A percentile compares a stretch with the other conserved stretches of the same genome.
phyloP scores from a whole-genome alignment of 73 alveolate species.

The Tetrahymena borealis region DNA sequence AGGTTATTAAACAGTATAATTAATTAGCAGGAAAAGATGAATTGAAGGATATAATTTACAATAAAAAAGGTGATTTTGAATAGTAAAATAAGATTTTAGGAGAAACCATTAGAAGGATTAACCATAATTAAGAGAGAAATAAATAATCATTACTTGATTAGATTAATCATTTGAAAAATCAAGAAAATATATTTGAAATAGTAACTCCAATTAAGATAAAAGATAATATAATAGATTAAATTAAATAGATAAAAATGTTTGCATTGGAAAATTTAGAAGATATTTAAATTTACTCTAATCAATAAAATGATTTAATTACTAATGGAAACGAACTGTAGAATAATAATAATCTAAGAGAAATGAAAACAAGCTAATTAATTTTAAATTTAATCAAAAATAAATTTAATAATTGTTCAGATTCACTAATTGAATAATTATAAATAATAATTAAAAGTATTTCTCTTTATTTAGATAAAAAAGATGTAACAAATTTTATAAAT shows the following conservation, averaged over 20 bases:
- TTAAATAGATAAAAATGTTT: not conserved
- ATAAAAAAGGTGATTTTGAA: not conserved
- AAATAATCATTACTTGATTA: not conserved
- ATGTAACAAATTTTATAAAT: too few species aligned
- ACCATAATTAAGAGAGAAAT: not conserved
- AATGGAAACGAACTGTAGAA: not conserved
- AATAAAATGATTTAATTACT: not conserved
- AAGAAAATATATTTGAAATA: not conserved
- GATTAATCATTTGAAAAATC: not conserved
- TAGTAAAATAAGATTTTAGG: not conserved
- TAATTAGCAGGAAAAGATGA: not conserved
- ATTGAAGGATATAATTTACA: not conserved
- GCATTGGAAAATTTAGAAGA: not conserved
- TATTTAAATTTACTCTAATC: not conserved
- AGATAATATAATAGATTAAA: not conserved
- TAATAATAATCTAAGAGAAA: not conserved
- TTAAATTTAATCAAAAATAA: not conserved
- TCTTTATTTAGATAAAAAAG: too few species aligned
- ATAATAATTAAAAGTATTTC: too few species aligned
- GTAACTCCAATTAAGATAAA: not conserved
- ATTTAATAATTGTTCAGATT: not conserved
- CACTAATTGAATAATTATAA: not conserved
- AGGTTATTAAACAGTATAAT: not conserved
- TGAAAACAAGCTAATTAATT: not conserved
- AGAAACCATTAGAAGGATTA: not conserved